A percentile compares a stretch with the other conserved stretches of the same genome.
phyloP scores from a whole-genome alignment of 106 monocot genomes.

The Xerophyta viscosa region DNA sequence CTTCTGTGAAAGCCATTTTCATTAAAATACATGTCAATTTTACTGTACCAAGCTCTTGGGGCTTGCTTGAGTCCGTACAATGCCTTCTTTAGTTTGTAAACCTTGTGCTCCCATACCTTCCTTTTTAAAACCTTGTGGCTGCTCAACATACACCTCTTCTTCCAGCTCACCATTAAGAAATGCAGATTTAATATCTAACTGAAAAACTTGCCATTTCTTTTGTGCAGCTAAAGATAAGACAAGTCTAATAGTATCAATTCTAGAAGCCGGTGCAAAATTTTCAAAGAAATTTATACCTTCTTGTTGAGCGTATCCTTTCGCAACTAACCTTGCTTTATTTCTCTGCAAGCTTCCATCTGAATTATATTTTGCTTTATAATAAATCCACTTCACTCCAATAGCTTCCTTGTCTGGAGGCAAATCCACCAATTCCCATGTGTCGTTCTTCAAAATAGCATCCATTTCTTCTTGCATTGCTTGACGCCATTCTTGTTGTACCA shows the following conservation, averaged over 20 bases:
- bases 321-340: constrained; percentile 4
- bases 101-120: background rate
- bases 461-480: too few species aligned
- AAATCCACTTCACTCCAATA: too few species aligned
- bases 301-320: background rate
- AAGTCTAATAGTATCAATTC: background rate
- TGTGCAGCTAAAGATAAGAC: background rate
- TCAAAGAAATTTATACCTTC: background rate
- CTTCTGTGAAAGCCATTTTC: background rate
- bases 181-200: background rate
- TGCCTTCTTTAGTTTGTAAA: constrained; percentile 1
- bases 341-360: too few species aligned
- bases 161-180: constrained; percentile 5
- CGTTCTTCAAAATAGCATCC: too few species aligned
- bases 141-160: background rate
- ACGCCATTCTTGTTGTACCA: too few species aligned
- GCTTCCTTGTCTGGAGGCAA: too few species aligned
- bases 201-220: background rate
- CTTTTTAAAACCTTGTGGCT: background rate
- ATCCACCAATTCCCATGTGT: too few species aligned
- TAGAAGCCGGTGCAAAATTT: background rate
- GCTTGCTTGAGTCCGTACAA: constrained; percentile 8
- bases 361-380: too few species aligned
- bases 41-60: background rate
- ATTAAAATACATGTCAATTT: background rate